Conservation (phyloP, 768 basidiomycete genomes). For the Auriscalpium orientale region DNA sequence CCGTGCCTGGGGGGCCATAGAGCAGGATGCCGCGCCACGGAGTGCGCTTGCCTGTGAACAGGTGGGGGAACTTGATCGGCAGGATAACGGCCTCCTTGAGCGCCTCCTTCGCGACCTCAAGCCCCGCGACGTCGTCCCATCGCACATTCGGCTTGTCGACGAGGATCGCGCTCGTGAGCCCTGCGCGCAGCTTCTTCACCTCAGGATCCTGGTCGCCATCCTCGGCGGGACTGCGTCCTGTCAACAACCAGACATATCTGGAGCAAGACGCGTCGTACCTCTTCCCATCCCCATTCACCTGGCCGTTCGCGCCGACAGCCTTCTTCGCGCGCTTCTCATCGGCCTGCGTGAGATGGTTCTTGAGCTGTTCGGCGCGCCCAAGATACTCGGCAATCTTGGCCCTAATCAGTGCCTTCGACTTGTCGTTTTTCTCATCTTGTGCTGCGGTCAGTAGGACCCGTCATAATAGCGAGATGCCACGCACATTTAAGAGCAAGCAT, state of each 20-base stretch:
- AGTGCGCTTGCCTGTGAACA: conserved; percentile 97
- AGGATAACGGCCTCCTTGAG: conserved; percentile 97
- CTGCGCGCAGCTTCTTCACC: conserved; percentile 92
- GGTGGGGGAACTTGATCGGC: conserved; percentile 98
- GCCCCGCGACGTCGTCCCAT: conserved; percentile 98
- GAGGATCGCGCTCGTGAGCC: conserved; percentile 80
- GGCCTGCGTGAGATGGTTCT: conserved; percentile 63
- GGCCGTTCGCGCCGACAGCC: conserved; percentile 44
- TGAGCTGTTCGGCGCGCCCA: conserved; percentile 83
- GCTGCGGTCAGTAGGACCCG: background rate
- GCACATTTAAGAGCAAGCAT: conserved; percentile 93
- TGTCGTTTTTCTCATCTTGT: conserved; percentile 89
- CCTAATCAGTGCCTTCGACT: conserved; percentile 78
- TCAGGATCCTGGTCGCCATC: conserved; percentile 87
- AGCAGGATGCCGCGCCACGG: conserved; percentile 95
- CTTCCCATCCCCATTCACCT: conserved; percentile 31
- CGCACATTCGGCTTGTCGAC: conserved; percentile 91
- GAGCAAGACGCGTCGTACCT: conserved; percentile 23
- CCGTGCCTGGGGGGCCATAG: conserved; percentile 97
- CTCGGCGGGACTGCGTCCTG: conserved; percentile 23
- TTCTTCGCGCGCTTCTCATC: conserved; percentile 57
- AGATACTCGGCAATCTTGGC: conserved; percentile 90
- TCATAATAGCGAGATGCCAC: conserved; percentile 17
- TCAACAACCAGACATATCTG: background rate
- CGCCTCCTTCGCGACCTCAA: conserved; percentile 91